phyloP scores from a whole-genome alignment of 2,329 filamentous ascomycete species.

The Daldinia sp. region DNA sequence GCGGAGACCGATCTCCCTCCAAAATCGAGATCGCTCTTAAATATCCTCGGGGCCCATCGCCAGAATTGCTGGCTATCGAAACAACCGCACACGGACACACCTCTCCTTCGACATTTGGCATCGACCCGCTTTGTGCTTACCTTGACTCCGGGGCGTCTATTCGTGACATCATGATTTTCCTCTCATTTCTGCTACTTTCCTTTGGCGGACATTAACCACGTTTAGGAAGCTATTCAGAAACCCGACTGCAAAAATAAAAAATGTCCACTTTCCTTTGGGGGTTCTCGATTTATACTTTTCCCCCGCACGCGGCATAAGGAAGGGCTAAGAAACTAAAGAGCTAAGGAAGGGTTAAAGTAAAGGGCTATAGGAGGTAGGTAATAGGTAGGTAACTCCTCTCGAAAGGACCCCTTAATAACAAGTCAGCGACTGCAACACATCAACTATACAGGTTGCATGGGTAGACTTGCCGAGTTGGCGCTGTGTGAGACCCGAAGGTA shows the following conservation, averaged over 20 bases:
- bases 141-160: constrained; percentile 26
- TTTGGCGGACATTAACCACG: neutral
- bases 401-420: constrained; percentile 31
- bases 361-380: no score
- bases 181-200: constrained; percentile 33
- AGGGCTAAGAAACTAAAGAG: neutral
- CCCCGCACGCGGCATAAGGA: constrained; percentile 14
- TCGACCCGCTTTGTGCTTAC: constrained; percentile 33
- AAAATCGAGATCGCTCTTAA: constrained; percentile 28
- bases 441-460: constrained; percentile 15
- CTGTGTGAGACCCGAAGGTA: constrained; percentile 30
- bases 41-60: constrained; percentile 3
- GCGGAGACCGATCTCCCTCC: constrained; percentile 20
- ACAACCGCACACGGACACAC: constrained; percentile 26
- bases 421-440: constrained; percentile 25
- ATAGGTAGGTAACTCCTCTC: constrained; percentile 2
- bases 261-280: neutral
- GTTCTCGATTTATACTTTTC: constrained; percentile 2
- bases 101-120: constrained; percentile 16
- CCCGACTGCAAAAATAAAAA: neutral
- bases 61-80: constrained; percentile 21
- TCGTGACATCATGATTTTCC: constrained; percentile 44
- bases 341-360: no score
- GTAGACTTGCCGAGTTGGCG: constrained; percentile 39
- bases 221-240: neutral